These are phyloP conservation scores for Iris pallida DNA, from an alignment of 116 monocot species.

Conservation along the genomic window DNA sequence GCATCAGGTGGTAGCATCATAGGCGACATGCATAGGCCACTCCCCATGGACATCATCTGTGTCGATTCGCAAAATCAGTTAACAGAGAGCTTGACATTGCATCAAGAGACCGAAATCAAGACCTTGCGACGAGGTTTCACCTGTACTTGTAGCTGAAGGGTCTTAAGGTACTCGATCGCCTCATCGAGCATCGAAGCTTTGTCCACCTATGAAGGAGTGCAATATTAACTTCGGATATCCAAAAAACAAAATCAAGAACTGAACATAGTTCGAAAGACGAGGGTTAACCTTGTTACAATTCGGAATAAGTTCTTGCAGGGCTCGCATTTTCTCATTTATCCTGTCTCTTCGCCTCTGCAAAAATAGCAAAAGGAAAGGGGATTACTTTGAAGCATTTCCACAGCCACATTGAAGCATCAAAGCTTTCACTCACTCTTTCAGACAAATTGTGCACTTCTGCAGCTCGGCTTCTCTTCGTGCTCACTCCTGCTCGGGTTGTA, in stretches of 20 bases:
- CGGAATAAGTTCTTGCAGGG: conserved; percentile 90
- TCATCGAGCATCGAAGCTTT: conserved; percentile 99
- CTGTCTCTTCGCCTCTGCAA: conserved; percentile 86
- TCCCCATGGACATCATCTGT: conserved; percentile 93
- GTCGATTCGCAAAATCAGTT: neutral
- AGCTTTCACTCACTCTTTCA: conserved; percentile 68
- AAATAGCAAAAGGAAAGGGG: no score
- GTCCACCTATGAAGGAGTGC: conserved; percentile 55
- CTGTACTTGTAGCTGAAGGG: conserved; percentile 98
- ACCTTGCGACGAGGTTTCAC: conserved; percentile 19
- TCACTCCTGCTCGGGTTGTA: conserved; percentile 4
- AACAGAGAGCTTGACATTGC: neutral
- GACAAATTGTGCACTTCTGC: conserved; percentile 97
- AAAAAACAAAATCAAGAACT: neutral
- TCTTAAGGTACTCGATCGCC: conserved; percentile 94
- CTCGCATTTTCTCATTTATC: conserved; percentile 95
- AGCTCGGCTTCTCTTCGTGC: conserved; percentile 66
- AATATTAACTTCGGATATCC: conserved; percentile 8
- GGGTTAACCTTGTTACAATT: conserved; percentile 82
- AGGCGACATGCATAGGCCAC: conserved; percentile 61
- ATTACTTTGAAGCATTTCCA: neutral
- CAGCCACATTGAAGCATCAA: neutral
- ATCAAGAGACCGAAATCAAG: neutral
- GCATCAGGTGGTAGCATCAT: conserved; percentile 76
- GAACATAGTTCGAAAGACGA: neutral